Evolutionary conservation across 257 asterid genomes (phyloP), one percentile per base, ranked within the genome.

Genomic region (Nicotiana paniculata): DNA sequence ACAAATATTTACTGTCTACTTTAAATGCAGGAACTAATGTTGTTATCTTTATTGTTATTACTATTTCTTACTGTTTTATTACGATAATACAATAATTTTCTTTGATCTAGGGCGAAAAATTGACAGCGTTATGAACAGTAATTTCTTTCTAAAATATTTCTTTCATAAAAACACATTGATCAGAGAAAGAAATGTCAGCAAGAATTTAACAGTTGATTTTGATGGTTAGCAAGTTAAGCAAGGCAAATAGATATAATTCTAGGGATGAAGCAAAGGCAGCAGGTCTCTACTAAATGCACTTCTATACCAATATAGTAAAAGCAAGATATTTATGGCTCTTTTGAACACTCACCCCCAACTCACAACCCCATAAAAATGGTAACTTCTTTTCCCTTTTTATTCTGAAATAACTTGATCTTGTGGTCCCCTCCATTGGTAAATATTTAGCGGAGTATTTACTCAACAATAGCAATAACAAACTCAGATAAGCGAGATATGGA

Each of bases 231-330:
- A 74, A 74, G 32, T 74, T 74, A 74, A 74, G 43, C 26, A 74
- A 74, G 21, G 24, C 9, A 26, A 74, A 48, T 26, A 74, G 62
- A 48, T 48, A 43, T 32, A 74, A 74, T 48, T 37, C 43, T 54
- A 64, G 59, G 81, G 81, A 53, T 63, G 66, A 46, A 35, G 77
- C 30, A 55, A 83, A 75, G 84, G 64, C 83, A 77, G 68, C 68
- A 83, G 48, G 35, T 51, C 77, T 67, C 65, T 82, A 86, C 62
- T 86, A 86, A 86, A 77, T 86, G 89, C 89, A 54, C 61, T 81
- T 74, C 80, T 69, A 77, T 66, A 77, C 62, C 85, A 81, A 83
- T 48, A 70, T 61, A 79, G 69, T 55, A 83, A 82, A 70, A 48
- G 79, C 37, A 48, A 4, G 43, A 48, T 62, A 74, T 74, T 48